Percentiles rank a stretch among this genome's conserved stretches.
These are phyloP conservation scores for Cinchona pubescens DNA, from an alignment of 257 asterid genomes.

Conservation along the genomic window DNA sequence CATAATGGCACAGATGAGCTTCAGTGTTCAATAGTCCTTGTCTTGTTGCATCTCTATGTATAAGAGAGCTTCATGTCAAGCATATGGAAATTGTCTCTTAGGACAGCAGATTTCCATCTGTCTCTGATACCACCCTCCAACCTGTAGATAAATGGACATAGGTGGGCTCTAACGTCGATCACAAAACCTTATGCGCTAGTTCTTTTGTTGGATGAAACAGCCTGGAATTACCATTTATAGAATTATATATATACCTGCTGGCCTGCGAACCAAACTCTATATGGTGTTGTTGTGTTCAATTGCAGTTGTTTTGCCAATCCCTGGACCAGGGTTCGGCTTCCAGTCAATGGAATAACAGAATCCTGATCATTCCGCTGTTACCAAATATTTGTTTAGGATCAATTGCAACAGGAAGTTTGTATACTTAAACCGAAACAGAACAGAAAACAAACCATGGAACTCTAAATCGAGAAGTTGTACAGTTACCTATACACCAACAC, in stretches of 20 bases:
- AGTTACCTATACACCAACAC: slow-evolving; percentile 65
- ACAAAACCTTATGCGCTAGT: too few species aligned
- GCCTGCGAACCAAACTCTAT: slow-evolving; percentile 62
- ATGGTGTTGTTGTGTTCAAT: slow-evolving; percentile 52
- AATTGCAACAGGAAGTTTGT: neutral
- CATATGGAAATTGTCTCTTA: slow-evolving; percentile 69
- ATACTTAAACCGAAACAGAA: neutral
- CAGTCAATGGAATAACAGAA: slow-evolving; percentile 66
- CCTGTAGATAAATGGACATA: too few species aligned
- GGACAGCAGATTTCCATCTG: slow-evolving; percentile 54
- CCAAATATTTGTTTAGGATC: neutral
- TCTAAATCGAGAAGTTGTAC: too few species aligned
- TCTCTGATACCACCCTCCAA: slow-evolving; percentile 80
- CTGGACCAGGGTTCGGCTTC: slow-evolving; percentile 52
- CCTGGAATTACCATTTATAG: neutral
- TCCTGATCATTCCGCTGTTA: slow-evolving; percentile 77
- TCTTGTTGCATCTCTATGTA: neutral
- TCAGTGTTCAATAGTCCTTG: too few species aligned
- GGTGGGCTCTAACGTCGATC: neutral
- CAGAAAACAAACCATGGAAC: neutral
- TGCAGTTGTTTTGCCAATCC: slow-evolving; percentile 42
- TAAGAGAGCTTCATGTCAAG: slow-evolving; percentile 74
- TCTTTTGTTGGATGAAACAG: neutral
- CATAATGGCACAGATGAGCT: too few species aligned
- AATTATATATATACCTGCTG: slow-evolving; percentile 41